phyloP scores from a whole-genome alignment of 441 rosid species.

The Eruca vesicaria region DNA sequence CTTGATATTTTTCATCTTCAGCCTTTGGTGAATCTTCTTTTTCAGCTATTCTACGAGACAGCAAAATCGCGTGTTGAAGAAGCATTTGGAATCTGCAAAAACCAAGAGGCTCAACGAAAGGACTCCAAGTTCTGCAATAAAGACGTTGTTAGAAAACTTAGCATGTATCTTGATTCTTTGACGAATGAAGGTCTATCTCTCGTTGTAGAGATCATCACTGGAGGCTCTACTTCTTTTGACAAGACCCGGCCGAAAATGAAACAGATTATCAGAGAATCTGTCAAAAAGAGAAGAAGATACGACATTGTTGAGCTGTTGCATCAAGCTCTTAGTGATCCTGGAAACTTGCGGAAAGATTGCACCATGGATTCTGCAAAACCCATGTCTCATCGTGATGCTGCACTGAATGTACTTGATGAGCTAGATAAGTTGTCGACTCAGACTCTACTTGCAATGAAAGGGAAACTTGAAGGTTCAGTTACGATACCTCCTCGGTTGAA shows the following conservation, averaged over 20 bases:
- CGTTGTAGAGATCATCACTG: constrained; percentile 48
- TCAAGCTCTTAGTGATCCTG: constrained; percentile 51
- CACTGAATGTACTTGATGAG: constrained; percentile 44
- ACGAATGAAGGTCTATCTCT: constrained; percentile 64
- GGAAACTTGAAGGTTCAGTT: constrained; percentile 58
- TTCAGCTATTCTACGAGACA: constrained; percentile 66
- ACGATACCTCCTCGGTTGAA: constrained; percentile 48
- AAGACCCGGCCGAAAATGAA: constrained; percentile 65
- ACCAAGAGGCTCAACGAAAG: constrained; percentile 33
- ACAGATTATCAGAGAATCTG: constrained; percentile 48
- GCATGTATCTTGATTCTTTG: constrained; percentile 50
- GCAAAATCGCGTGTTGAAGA: constrained; percentile 58
- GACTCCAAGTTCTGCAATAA: constrained; percentile 31
- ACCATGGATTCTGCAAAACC: constrained; percentile 31
- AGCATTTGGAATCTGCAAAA: constrained; percentile 47
- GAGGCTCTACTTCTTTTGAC: constrained; percentile 44
- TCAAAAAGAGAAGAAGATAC: constrained; percentile 31
- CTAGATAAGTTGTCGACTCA: constrained; percentile 56
- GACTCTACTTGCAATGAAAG: constrained; percentile 62
- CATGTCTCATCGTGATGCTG: constrained; percentile 43
- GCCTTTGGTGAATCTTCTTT: background rate
- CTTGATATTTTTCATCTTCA: background rate
- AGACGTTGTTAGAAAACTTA: constrained; percentile 38
- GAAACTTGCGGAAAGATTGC: constrained; percentile 46
- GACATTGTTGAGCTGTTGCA: constrained; percentile 38